Evolutionary conservation across 2,329 filamentous ascomycete species (phyloP), one percentile per base, ranked within the genome.

Genomic region (Paecilomyces variotii): DNA sequence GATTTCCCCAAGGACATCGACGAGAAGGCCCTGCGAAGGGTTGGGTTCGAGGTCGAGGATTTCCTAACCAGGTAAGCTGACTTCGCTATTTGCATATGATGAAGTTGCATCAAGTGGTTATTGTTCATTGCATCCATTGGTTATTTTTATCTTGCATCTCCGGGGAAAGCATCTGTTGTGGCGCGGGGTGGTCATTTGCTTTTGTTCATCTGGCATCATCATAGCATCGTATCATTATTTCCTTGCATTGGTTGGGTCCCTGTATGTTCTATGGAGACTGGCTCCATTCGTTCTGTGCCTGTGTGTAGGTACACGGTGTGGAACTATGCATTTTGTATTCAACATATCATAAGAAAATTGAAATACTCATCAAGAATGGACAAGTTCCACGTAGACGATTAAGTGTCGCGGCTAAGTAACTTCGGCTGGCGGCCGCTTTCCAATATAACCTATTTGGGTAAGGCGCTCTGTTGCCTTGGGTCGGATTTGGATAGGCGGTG

Each of bases 11-110:
- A 63, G 67, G 73, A 75, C 27, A 70, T 90, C 62, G 86, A 87
- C 61, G 87, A 90, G 71, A 87, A 84, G 67, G 86, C 85, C 10
- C 80, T 91, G 71, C 81, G 91, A 60, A 80, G 91, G 61, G 77
- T 96, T 55, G 87, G 86, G 1, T 97, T 97, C 74, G 92, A 97
- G 77, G 86, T 97, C 62, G 84, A 89, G 57, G 92, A 97, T 74
- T 95, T 73, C 60, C 67, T 79, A 63, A 73, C 75, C 26, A 70
- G 73, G 63, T 78, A 88, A 85, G 82, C 91, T 60, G 30, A 32
- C 7, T 32, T 19, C 7, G 11, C 11, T 32, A 7, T 25, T 51
- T 54, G 25, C 50, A 26, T 12, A 52, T 28, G 24, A 14, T 26
- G 24, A 14, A n/a, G 49, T 26, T 26, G 26, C 10, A 52, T 19